Evolutionary conservation across 352 stramenopile genomes (phyloP), one percentile per base, ranked within the genome.

Genomic region (Pythium periplocum): DNA sequence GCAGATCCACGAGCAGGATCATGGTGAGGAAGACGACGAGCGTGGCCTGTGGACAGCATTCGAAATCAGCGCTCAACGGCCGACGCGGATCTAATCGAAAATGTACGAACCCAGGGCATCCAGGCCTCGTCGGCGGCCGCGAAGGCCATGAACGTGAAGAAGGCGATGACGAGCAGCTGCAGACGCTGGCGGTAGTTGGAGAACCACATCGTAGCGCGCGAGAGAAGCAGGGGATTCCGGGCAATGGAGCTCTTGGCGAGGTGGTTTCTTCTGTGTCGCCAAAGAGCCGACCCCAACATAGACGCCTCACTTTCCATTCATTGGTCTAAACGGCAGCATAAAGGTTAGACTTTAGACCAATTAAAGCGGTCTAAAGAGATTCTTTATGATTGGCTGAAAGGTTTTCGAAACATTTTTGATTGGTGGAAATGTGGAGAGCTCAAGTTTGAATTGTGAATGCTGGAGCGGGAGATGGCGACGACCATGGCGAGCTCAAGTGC

Each of bases 81-180:
- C 17, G 17, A 26, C 17, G 17, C 17, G 4, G 7, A 44, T 6
- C 42, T 31, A 8, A 31, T 45, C 12, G 51, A 30, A 51, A 49
- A 34, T 2, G 9, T n/a, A 69, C 75, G n/a, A 58, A 92, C 82
- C 78, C 78, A 92, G 0, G 73, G 78, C 71, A 92, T 92, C 82
- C 82, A 92, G 38, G 80, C 75, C 31, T 80, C 78, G 34, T 86
- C 67, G 5, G 78, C 78, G 32, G 82, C 79, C 39, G 71, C 79
- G 41, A 92, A 89, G n/a, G 82, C 75, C 45, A 92, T 61, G 51
- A 92, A 88, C 60, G 71, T 83, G 63, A 90, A 92, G 77, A 90
- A 92, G 34, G 81, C 46, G 61, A 92, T 90, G 45, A 92, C 44
- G n/a, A 87, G 62, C 57, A 87, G 67, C 75, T 89, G 78, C 48